Evolutionary conservation across 441 rosid genomes (phyloP), one percentile per base, ranked within the genome.

Genomic region (Mallotus japonicus): DNA sequence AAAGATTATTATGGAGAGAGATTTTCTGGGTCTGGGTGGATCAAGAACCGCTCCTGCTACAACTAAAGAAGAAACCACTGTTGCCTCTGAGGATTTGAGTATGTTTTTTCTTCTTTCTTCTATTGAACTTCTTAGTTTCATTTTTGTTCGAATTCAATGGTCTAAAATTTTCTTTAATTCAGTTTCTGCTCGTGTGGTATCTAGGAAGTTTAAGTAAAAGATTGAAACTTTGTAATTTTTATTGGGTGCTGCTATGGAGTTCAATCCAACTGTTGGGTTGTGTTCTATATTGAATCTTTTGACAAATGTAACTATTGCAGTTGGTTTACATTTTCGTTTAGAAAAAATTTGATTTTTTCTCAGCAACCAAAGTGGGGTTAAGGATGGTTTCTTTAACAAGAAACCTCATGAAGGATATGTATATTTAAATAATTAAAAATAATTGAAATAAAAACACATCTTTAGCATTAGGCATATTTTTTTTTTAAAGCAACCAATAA

Each of bases 1-100:
- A 34, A 20, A 24, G n/a, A 19, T 34, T n/a, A 55, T 70, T 16
- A 83, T 90, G 96, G 96, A 87, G 85, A 84, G 87, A 75, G 90
- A 89, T 76, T 92, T 90, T 70, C 73, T 87, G 53, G 90, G 92
- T 19, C 37, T 90, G 73, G 87, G 80, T 66, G 87, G 80, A 64
- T 81, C 85, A 46, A 85, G 76, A 73, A 71, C 67, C 72, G 53
- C 71, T 79, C 80, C 85, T 49, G 70, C 79, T 49, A 75, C 85
- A 44, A 81, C 79, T 56, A 87, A 87, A 65, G 89, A 83, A 58
- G 96, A 85, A 61, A 46, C 78, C 17, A 61, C 78, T 69, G 88
- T 86, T 71, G 75, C 67, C 74, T 75, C 73, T 17, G 79, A 69
- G 70, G 89, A 76, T 72, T 84, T 87, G 57, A 89, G 96, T 89